Conservation (phyloP, 805 yeast species). For the Candida lessepsii region DNA sequence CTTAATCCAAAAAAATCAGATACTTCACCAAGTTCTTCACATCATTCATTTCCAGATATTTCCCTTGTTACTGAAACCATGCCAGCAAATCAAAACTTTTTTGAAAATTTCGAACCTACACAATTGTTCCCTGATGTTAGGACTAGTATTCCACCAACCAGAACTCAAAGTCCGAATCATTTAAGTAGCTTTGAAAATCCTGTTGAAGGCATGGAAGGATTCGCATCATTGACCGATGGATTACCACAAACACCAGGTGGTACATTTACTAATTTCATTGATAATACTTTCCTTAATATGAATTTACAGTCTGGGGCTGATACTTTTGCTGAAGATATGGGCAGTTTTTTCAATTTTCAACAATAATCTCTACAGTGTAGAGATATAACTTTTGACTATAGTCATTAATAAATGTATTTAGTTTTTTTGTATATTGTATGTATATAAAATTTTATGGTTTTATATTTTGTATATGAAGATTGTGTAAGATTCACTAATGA, state of each 20-base stretch:
- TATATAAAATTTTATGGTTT: too few relatives aligned
- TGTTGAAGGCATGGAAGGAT: background rate
- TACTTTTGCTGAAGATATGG: constrained; percentile 21
- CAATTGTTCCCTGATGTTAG: constrained; percentile 50
- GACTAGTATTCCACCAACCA: constrained; percentile 34
- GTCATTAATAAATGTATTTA: background rate
- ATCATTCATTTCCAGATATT: constrained; percentile 49
- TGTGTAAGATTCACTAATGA: too few relatives aligned
- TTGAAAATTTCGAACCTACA: constrained; percentile 55
- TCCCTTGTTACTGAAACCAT: constrained; percentile 53
- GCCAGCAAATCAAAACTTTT: constrained; percentile 44
- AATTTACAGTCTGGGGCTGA: constrained; percentile 38
- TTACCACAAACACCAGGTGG: constrained; percentile 26
- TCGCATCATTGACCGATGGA: constrained; percentile 1
- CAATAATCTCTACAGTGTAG: too few relatives aligned
- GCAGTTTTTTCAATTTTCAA: constrained; percentile 24
- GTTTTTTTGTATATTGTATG: constrained; percentile 2
- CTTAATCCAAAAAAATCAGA: constrained; percentile 15
- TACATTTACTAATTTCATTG: constrained; percentile 36
- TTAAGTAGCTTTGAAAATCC: constrained; percentile 6
- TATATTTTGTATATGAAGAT: too few relatives aligned
- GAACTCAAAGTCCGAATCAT: constrained; percentile 35
- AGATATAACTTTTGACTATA: too few relatives aligned
- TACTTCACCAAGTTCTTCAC: constrained; percentile 35
- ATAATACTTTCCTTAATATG: constrained; percentile 42